A percentile compares a stretch with the other conserved stretches of the same genome.
phyloP scores from a whole-genome alignment of 352 stramenopile species.

The Globisporangium apiculatum region DNA sequence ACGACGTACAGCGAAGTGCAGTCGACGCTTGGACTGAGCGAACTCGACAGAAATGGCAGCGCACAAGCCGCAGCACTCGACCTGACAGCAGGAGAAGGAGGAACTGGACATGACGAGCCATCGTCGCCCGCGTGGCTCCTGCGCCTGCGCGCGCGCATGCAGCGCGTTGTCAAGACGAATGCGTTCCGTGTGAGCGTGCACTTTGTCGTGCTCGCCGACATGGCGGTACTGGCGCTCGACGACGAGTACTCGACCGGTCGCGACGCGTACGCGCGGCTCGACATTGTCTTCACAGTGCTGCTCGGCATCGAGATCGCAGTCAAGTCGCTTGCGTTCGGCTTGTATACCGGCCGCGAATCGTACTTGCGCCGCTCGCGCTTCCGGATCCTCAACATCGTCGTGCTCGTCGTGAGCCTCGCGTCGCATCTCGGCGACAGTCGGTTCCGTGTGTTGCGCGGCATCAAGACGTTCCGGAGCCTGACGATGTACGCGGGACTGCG shows the following conservation, averaged over 20 bases:
- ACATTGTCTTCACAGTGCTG: slow-evolving; percentile 55
- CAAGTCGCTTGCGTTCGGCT: slow-evolving; percentile 47
- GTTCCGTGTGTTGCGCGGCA: slow-evolving; percentile 49
- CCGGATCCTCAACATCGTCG: slow-evolving; percentile 41
- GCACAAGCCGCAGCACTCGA: neutral
- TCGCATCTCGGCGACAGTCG: slow-evolving; percentile 26
- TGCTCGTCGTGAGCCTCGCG: slow-evolving; percentile 43
- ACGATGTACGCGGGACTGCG: slow-evolving; percentile 57
- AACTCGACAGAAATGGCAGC: neutral
- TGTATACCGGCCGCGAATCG: slow-evolving; percentile 29
- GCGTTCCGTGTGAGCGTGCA: slow-evolving; percentile 42
- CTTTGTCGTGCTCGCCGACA: slow-evolving; percentile 37
- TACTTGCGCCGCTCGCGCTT: slow-evolving; percentile 47
- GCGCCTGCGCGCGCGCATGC: slow-evolving; percentile 18
- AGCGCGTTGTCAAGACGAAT: slow-evolving; percentile 29
- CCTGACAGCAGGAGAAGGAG: neutral
- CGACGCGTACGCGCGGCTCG: slow-evolving; percentile 22
- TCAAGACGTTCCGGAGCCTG: slow-evolving; percentile 62
- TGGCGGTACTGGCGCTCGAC: slow-evolving; percentile 53
- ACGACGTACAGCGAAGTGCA: slow-evolving; percentile 9
- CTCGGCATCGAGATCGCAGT: slow-evolving; percentile 50
- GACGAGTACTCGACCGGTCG: slow-evolving; percentile 27
- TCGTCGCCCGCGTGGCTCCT: slow-evolving; percentile 17
- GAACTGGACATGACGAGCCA: neutral
- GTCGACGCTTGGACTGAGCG: slow-evolving; percentile 4